A percentile compares a stretch with the other conserved stretches of the same genome.
Conservation (phyloP, 192 early-diverging fungal species). For the Coemansia sp. region DNA sequence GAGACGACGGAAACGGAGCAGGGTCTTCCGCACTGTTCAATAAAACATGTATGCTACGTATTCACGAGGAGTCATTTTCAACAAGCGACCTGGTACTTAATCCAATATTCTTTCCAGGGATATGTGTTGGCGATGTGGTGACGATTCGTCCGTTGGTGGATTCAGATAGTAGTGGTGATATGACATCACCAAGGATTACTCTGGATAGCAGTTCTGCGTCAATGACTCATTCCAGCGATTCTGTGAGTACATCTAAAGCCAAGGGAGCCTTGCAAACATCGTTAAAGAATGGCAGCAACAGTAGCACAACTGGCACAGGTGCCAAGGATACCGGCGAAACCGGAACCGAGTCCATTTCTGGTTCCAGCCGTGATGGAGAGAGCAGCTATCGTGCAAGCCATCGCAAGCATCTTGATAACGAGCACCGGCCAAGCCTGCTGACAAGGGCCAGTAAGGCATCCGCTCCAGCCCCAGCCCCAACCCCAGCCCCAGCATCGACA, state of each 20-base stretch:
- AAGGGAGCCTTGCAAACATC: conserved; percentile 1
- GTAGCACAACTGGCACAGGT: background rate
- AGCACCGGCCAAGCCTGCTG: background rate
- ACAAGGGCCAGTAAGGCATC: conserved; percentile 3
- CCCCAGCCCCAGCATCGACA: background rate
- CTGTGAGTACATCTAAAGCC: background rate
- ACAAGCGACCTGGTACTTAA: conserved; percentile 46
- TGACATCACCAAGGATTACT: conserved; percentile 24
- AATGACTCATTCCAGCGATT: conserved; percentile 11
- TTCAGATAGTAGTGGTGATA: conserved; percentile 23
- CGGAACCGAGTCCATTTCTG: conserved; percentile 4
- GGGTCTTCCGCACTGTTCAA: conserved; percentile 27
- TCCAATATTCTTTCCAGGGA: conserved; percentile 47
- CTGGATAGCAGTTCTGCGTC: conserved; percentile 22
- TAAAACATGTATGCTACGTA: conserved; percentile 42
- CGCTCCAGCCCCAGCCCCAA: background rate
- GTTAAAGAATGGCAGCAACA: conserved; percentile 6
- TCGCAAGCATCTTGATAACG: background rate
- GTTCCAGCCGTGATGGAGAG: conserved; percentile 6
- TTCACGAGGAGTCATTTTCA: conserved; percentile 44
- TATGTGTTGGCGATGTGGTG: conserved; percentile 50
- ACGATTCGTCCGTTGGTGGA: conserved; percentile 33
- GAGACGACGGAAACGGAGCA: conserved; percentile 21
- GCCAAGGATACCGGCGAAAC: conserved; percentile 2
- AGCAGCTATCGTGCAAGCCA: background rate